Base-by-base conservation (phyloP, 352 stramenopile genomes). In the Phytophthora vignae region DNA sequence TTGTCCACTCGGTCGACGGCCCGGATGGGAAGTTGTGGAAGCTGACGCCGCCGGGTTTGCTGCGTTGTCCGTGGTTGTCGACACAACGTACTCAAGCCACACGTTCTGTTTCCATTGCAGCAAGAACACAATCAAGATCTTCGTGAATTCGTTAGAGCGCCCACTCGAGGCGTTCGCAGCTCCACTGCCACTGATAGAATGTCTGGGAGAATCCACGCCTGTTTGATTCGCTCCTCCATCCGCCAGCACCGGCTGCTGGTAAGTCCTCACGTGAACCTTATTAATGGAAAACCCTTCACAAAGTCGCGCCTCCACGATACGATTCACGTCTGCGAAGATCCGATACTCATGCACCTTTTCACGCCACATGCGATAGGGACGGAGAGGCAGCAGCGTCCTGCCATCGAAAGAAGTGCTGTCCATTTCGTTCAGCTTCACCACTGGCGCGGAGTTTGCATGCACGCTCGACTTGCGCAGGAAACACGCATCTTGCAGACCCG, bases 41-140 rank as follows among this genome's bases (percentile, higher is more conserved):
- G 36, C 42, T 22, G 63, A 53, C 21, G 54, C 48, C 38, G 56
- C 11, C 14, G 70, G 8, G 22, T 56, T 42, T 15, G 67, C 49
- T 44, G 67, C 53, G n/a, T 70, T 73, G 2, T 92, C 83, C 12
- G 79, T 92, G 1, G 88, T 93, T 17, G 84, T 85, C 4, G 87
- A 85, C 4, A 96, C 81, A 17, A 95, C 88, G 55, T 97, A 97
- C 74, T 97, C 89, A 22, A 97, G 72, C 89, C 90, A 97, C 44
- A 97, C 86, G 60, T 96, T 92, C 46, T 94, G 85, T 60, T 95
- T 96, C 90, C 90, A 97, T 60, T 97, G 79, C 19, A 97, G 63
- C 42, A 96, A 73, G 48, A 95, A 97, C 7, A 95, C 87, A 55
- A 96, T 73, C 27, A 93, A 64, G 40, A 95, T 83, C 54, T 95